Evolutionary conservation across 106 monocot species (phyloP).

Genomic region (Ottelia alismoides): DNA sequence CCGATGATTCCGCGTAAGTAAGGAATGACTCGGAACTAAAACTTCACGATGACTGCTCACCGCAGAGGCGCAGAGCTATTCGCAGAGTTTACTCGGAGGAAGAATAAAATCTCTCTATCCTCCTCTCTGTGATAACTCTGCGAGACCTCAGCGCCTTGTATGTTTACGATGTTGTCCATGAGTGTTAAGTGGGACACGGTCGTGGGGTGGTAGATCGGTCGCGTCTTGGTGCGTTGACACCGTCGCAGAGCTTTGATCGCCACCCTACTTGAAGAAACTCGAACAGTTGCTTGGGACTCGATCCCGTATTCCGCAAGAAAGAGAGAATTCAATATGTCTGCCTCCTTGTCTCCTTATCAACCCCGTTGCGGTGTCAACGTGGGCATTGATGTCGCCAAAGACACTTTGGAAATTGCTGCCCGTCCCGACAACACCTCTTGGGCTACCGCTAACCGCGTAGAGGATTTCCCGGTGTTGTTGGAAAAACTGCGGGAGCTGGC

Average conservation of each 20-base stretch:
- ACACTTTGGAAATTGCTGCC: background rate
- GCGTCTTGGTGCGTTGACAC: background rate
- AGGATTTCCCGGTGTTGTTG: background rate
- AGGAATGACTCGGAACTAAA: no score
- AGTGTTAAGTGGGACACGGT: background rate
- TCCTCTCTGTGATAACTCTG: no score
- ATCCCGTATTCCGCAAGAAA: background rate
- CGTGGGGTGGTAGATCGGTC: background rate
- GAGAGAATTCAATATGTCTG: background rate
- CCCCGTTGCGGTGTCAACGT: background rate
- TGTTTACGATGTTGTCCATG: no score
- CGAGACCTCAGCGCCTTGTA: background rate
- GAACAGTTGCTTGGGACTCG: background rate
- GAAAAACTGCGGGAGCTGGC: background rate
- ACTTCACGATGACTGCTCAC: no score
- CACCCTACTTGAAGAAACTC: background rate
- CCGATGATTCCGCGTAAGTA: no score
- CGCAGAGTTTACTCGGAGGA: no score
- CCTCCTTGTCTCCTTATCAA: background rate
- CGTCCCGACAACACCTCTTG: background rate
- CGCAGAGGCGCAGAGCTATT: no score
- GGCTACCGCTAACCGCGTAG: background rate
- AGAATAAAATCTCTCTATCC: no score
- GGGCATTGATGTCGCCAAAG: background rate
- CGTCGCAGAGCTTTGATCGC: background rate